Percentiles rank a stretch among this genome's conserved stretches.
Conservation (phyloP, 306 rosid genomes). For the Rosa persica region DNA sequence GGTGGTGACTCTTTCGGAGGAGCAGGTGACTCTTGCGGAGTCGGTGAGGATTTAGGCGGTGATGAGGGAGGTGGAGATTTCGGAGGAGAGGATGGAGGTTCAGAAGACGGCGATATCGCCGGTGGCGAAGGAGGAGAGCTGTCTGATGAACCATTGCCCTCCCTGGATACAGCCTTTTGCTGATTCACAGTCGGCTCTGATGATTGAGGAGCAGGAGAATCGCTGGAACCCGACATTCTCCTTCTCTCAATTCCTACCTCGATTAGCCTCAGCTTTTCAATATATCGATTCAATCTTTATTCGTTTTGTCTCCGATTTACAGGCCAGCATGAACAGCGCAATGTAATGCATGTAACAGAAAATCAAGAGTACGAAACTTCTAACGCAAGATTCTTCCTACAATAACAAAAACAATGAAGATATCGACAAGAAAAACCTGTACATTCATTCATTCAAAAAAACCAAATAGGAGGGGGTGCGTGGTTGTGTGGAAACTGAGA, state of each 20-base stretch:
- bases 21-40: conserved; percentile 15
- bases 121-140: neutral
- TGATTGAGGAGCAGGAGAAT: conserved; percentile 7
- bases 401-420: neutral
- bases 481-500: conserved; percentile 16
- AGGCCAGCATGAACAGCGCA: neutral
- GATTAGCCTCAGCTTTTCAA: neutral
- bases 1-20: conserved; percentile 8
- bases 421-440: neutral
- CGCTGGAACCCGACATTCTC: neutral
- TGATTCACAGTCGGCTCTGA: neutral
- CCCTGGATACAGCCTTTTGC: neutral
- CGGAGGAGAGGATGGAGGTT: conserved; percentile 9
- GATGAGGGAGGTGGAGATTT: conserved; percentile 19
- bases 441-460: neutral
- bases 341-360: neutral
- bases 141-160: neutral
- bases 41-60: neutral
- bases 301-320: neutral
- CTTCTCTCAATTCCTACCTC: neutral
- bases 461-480: neutral
- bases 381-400: neutral
- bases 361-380: neutral
- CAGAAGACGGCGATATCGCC: neutral
- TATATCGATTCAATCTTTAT: neutral